These are phyloP conservation scores for Plasmodium berghei DNA, from an alignment of 169 alveolate genomes.

Conservation along the genomic window DNA sequence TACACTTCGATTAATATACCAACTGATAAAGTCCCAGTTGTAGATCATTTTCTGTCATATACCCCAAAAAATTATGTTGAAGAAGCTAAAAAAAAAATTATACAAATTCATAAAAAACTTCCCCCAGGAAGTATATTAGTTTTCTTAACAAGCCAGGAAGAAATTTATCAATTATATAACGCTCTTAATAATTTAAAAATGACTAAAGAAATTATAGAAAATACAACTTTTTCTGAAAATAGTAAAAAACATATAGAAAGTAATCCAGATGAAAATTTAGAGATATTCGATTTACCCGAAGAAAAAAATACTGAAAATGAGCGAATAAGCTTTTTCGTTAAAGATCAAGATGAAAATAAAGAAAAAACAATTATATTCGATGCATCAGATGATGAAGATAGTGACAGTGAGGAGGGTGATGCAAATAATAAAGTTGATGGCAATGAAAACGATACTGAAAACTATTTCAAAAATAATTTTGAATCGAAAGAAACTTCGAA, in stretches of 20 bases:
- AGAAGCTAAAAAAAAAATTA: constrained; percentile 84
- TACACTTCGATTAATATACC: constrained; percentile 78
- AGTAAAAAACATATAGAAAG: constrained; percentile 6
- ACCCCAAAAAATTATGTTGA: constrained; percentile 79
- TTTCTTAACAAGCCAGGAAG: constrained; percentile 97
- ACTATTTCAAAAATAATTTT: not conserved
- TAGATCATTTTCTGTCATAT: constrained; percentile 79
- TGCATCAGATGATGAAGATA: constrained; percentile 77
- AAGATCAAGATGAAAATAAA: constrained; percentile 57
- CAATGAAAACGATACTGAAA: not conserved
- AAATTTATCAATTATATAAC: constrained; percentile 91
- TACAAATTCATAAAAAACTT: constrained; percentile 92
- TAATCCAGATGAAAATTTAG: not conserved
- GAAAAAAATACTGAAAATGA: constrained; percentile 57
- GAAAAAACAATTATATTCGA: constrained; percentile 75
- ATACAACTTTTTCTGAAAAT: not conserved
- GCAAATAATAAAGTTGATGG: constrained; percentile 60
- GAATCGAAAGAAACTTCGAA: constrained; percentile 2
- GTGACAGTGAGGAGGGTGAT: not conserved
- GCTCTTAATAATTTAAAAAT: constrained; percentile 86
- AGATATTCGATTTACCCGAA: constrained; percentile 75
- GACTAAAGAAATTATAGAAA: constrained; percentile 58
- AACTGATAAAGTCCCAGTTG: constrained; percentile 78
- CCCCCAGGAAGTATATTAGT: constrained; percentile 99
- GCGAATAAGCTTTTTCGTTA: constrained; percentile 28